Evolutionary conservation across 1,139 yeast genomes (phyloP), one percentile per base, ranked within the genome.

Genomic region (Blastobotrys proliferans): DNA sequence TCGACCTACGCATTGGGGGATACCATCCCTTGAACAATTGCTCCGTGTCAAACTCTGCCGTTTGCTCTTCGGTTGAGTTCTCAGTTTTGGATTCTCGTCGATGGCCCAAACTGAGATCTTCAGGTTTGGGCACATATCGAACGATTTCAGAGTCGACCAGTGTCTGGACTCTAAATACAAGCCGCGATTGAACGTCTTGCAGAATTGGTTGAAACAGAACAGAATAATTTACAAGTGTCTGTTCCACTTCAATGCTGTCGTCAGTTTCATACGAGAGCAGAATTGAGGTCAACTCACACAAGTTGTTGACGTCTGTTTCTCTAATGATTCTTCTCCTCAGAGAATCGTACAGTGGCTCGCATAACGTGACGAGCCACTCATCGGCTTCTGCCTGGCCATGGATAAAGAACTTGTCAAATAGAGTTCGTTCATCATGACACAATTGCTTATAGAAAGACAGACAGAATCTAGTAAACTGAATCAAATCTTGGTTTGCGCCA

Each of bases 311-410:
- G 49, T 79, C 81, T 8, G 73, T 68, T 57, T 88, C 97, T 46
- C 81, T 73, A 30, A 88, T 69, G 2, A 86, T 76, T 38, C 74
- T 68, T 45, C 79, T 75, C 47, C 97, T 71, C 25, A 86, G 62
- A 1, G 71, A 63, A 52, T 85, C 94, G 56, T 87, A 83, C 21
- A 90, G 66, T 0, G 95, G 94, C 35, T 87, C 95, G 34, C 86
- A 68, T 4, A 84, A 55, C 24, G 69, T 72, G 35, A 72, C 74
- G 46, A 84, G 74, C 77, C 86, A 86, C 10, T 67, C 65, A 49
- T 72, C 68, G 43, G 80, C 64, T 19, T 66, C 35, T 10, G 21
- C 68, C 5, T 58, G 58, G 14, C 60, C 55, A 22, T 58, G 58
- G 3, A 66, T 55, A 57, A 84, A 86, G 43, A 81, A 74, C 40